phyloP scores from a whole-genome alignment of 1,284 basidiomycete genomes.

The Sanghuangporus weigelae region DNA sequence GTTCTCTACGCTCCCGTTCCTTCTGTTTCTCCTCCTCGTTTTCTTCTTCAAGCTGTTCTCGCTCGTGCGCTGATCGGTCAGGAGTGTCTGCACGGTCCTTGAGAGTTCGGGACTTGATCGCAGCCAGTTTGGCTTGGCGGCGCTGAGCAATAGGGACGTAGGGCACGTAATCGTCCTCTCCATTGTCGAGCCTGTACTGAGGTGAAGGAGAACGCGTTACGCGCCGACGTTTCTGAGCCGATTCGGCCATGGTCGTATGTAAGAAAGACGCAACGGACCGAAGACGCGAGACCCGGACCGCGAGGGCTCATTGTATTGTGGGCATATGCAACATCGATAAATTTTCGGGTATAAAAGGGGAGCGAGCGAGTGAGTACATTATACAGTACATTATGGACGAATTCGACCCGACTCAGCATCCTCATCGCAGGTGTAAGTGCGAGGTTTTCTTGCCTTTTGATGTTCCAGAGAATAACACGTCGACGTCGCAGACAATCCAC shows the following conservation, averaged over 20 bases:
- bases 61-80: conserved; percentile 40
- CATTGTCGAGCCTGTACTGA: conserved; percentile 55
- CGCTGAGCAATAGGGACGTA: conserved; percentile 89
- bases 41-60: conserved; percentile 69
- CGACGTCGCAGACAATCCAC: conserved; percentile 59
- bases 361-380: neutral
- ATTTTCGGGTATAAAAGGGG: neutral
- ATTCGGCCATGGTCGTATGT: neutral
- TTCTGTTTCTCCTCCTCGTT: conserved; percentile 68
- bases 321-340: neutral
- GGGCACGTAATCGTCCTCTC: conserved; percentile 64
- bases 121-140: conserved; percentile 74
- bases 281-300: too few species aligned
- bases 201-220: conserved; percentile 53
- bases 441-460: neutral
- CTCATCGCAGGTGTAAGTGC: conserved; percentile 65
- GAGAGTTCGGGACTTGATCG: conserved; percentile 57
- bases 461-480: conserved; percentile 15
- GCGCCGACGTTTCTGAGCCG: conserved; percentile 41
- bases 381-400: conserved; percentile 35
- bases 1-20: conserved; percentile 74
- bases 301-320: too few species aligned
- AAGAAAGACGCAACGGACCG: neutral
- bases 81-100: conserved; percentile 48
- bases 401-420: conserved; percentile 63